Conservation (phyloP, 352 stramenopile species). For the Phytophthora pinifolia region DNA sequence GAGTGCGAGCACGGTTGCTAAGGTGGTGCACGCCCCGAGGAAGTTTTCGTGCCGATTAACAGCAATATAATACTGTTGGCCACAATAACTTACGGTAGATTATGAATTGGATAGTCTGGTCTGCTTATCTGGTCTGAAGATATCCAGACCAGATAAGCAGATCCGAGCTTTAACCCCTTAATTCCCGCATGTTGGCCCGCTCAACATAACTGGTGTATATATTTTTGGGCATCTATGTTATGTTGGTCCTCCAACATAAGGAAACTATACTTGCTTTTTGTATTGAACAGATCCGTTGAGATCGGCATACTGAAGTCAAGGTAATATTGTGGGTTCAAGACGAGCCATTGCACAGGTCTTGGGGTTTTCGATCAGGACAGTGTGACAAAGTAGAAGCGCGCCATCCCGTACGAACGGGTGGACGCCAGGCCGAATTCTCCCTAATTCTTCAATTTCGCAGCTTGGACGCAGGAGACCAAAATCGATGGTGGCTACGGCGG, state of each 20-base stretch:
- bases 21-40: no score
- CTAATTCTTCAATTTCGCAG: no score
- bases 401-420: background rate
- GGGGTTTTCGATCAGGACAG: background rate
- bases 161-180: slow-evolving; percentile 20
- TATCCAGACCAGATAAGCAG: no score
- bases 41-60: no score
- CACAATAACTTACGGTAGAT: no score
- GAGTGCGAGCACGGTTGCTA: no score
- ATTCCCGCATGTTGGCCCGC: slow-evolving; percentile 16
- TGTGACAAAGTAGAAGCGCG: background rate
- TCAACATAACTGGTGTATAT: slow-evolving; percentile 13
- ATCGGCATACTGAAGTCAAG: background rate
- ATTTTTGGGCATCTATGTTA: slow-evolving; percentile 9
- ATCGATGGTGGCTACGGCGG: no score
- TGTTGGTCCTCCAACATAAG: slow-evolving; percentile 2
- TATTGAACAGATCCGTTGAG: background rate
- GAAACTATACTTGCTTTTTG: slow-evolving; percentile 5
- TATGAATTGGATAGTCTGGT: no score
- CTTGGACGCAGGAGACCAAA: no score
- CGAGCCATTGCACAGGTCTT: slow-evolving; percentile 1
- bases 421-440: no score
- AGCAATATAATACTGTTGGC: no score
- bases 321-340: slow-evolving; percentile 3
- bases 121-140: no score